Evolutionary conservation across 495 filamentous ascomycete species (phyloP).

Genomic region (Usnea hakonensis): DNA sequence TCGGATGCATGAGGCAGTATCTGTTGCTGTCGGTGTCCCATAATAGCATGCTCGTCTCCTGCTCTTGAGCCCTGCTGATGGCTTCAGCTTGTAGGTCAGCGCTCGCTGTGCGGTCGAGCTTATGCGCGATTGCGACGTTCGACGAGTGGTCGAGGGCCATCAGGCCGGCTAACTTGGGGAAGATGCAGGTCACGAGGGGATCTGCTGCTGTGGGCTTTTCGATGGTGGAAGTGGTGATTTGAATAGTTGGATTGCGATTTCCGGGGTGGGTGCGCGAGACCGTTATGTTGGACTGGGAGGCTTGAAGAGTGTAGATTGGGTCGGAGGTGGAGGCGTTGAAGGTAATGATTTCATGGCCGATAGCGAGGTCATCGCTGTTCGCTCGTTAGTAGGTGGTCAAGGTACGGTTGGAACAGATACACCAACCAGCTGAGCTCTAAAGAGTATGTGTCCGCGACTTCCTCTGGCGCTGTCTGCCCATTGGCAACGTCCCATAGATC

Average conservation of each 20-base stretch:
- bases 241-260: slow-evolving; percentile 17
- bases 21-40: slow-evolving; percentile 21
- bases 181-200: slow-evolving; percentile 22
- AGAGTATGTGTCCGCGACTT: slow-evolving; percentile 8
- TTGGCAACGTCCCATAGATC: slow-evolving; percentile 24
- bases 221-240: slow-evolving; percentile 18
- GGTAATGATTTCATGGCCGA: slow-evolving; percentile 21
- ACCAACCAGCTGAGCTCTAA: slow-evolving; percentile 24
- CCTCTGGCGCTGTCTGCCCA: slow-evolving; percentile 20
- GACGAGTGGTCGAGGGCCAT: slow-evolving; percentile 26
- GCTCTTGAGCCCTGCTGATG: slow-evolving; percentile 19
- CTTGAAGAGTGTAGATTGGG: slow-evolving; percentile 21
- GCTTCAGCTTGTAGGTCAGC: slow-evolving; percentile 24
- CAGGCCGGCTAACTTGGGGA: slow-evolving; percentile 24
- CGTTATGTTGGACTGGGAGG: slow-evolving; percentile 16
- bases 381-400: not conserved
- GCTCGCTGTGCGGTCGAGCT: slow-evolving; percentile 22
- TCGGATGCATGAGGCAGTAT: slow-evolving; percentile 25
- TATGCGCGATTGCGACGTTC: slow-evolving; percentile 17
- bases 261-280: slow-evolving; percentile 20
- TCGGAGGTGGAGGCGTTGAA: slow-evolving; percentile 21
- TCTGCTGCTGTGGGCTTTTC: slow-evolving; percentile 13
- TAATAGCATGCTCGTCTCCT: slow-evolving; percentile 22
- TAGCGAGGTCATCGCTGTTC: slow-evolving; percentile 18
- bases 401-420: not conserved